Percentiles rank a stretch among this genome's conserved stretches.
Evolutionary conservation across 2,329 filamentous ascomycete species (phyloP).

Genomic region (Podosphaera leucotricha): DNA sequence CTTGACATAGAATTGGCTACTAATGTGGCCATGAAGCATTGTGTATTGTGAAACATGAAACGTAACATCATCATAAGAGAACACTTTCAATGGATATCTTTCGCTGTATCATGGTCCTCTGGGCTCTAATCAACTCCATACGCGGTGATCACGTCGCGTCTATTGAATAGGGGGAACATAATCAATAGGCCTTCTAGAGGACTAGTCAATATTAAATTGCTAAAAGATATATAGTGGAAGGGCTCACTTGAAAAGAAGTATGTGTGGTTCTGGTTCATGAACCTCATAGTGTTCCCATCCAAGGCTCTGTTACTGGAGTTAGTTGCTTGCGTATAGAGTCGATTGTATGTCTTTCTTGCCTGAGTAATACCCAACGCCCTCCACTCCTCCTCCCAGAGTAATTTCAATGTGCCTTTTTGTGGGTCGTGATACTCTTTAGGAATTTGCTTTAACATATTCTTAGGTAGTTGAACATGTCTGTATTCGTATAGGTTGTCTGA

Average conservation of each 20-base stretch:
- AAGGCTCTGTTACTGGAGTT: slow-evolving; percentile 42
- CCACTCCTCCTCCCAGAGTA: slow-evolving; percentile 98
- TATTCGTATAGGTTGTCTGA: slow-evolving; percentile 87
- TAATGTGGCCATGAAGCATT: slow-evolving; percentile 7
- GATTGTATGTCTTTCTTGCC: slow-evolving; percentile 25
- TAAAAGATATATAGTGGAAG: background rate
- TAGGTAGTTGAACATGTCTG: slow-evolving; percentile 89
- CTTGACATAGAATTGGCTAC: slow-evolving; percentile 8
- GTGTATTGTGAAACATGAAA: slow-evolving; percentile 14
- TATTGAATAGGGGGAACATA: slow-evolving; percentile 9
- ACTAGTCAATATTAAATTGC: slow-evolving; percentile 4
- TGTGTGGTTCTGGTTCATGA: slow-evolving; percentile 95
- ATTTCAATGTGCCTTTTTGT: slow-evolving; percentile 73
- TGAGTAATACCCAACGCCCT: slow-evolving; percentile 90
- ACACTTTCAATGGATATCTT: slow-evolving; percentile 8
- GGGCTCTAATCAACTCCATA: background rate
- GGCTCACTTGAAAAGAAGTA: slow-evolving; percentile 89
- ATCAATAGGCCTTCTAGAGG: slow-evolving; percentile 14
- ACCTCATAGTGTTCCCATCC: slow-evolving; percentile 99
- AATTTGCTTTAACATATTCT: slow-evolving; percentile 94
- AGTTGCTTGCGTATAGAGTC: background rate
- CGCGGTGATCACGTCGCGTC: slow-evolving; percentile 3
- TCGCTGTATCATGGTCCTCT: slow-evolving; percentile 3
- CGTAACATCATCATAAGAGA: slow-evolving; percentile 16
- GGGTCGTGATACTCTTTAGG: slow-evolving; percentile 86